Evolutionary conservation across 2,329 filamentous ascomycete species (phyloP).

Genomic region (Fonsecaea pedrosoi): DNA sequence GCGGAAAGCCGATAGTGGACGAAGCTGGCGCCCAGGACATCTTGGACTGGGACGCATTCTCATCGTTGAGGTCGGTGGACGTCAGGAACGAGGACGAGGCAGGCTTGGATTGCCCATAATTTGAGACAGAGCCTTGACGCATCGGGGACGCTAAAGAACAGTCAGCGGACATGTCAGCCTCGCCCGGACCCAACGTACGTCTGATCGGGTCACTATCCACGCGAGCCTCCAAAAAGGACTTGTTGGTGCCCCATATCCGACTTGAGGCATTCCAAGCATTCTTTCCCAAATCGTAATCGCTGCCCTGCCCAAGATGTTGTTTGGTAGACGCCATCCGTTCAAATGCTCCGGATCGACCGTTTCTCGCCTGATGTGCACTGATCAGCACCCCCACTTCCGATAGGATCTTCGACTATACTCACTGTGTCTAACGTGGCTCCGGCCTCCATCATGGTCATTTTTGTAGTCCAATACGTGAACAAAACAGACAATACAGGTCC

Average conservation of each 20-base stretch:
- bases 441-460: constrained; percentile 49
- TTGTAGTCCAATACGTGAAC: constrained; percentile 39
- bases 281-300: constrained; percentile 54
- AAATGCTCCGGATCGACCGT: constrained; percentile 22
- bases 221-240: constrained; percentile 55
- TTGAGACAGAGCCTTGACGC: constrained; percentile 29
- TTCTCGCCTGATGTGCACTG: constrained; percentile 20
- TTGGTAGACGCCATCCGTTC: constrained; percentile 28
- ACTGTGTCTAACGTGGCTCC: constrained; percentile 48
- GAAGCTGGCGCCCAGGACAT: constrained; percentile 24
- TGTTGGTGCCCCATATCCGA: constrained; percentile 60
- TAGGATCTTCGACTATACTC: constrained; percentile 35
- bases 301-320: constrained; percentile 44
- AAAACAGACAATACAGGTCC: background rate
- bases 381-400: constrained; percentile 15
- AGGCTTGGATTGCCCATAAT: constrained; percentile 15
- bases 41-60: constrained; percentile 26
- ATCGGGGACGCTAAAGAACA: constrained; percentile 25
- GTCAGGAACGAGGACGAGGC: constrained; percentile 22
- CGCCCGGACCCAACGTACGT: constrained; percentile 49
- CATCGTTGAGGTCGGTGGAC: constrained; percentile 24
- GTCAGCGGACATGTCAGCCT: constrained; percentile 27
- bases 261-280: constrained; percentile 49
- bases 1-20: constrained; percentile 16
- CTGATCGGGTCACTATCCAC: constrained; percentile 55